These are phyloP conservation scores for Quercus ilex DNA, from an alignment of 306 rosid genomes.

Conservation along the genomic window DNA sequence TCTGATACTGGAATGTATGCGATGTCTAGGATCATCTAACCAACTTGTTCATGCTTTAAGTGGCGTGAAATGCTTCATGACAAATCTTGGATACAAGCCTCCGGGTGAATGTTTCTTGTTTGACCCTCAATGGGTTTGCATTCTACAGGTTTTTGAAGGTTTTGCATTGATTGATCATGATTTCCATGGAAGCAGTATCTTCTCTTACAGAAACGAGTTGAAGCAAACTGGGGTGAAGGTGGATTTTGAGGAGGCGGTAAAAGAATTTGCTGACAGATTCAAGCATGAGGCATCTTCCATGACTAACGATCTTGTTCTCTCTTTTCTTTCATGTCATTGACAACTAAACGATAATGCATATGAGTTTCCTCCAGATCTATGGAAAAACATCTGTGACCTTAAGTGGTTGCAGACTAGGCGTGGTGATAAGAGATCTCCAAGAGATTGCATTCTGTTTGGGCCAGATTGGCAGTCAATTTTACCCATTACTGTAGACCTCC, in stretches of 20 bases:
- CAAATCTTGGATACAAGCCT: constrained; percentile 46
- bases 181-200: constrained; percentile 38
- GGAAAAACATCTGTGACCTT: background rate
- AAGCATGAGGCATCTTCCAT: constrained; percentile 32
- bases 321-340: constrained; percentile 51
- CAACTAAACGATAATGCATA: constrained; percentile 12
- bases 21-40: background rate
- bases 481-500: constrained; percentile 47
- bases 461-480: constrained; percentile 60
- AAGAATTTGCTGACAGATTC: constrained; percentile 36
- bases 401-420: constrained; percentile 60
- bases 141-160: constrained; percentile 48
- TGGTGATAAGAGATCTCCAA: constrained; percentile 43
- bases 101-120: constrained; percentile 49
- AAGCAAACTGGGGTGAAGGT: constrained; percentile 45
- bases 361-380: constrained; percentile 14
- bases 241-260: constrained; percentile 47
- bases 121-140: constrained; percentile 57
- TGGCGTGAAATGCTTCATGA: constrained; percentile 45
- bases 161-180: constrained; percentile 46
- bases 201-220: constrained; percentile 30
- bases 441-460: constrained; percentile 54
- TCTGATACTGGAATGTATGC: constrained; percentile 41
- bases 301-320: constrained; percentile 27
- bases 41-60: constrained; percentile 24